These are phyloP conservation scores for Rhodotorula graminis DNA, from an alignment of 768 basidiomycete species.

Conservation along the genomic window DNA sequence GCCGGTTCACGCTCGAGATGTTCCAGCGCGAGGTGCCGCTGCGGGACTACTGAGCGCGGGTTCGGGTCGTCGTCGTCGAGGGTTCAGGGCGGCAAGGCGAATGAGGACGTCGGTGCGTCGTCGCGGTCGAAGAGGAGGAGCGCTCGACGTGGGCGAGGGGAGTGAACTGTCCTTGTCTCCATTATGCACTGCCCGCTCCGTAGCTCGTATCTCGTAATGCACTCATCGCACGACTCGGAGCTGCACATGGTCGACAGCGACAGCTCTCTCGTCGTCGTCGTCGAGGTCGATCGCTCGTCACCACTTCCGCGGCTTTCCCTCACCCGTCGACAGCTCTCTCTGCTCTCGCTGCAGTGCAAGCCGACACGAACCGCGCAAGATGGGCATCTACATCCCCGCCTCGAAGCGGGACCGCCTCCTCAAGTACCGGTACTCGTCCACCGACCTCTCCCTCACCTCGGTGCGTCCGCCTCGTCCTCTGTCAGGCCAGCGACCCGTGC, in stretches of 20 bases:
- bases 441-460: conserved; percentile 28
- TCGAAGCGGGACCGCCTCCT: conserved; percentile 30
- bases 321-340: background rate
- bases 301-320: background rate
- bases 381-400: conserved; percentile 38
- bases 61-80: background rate
- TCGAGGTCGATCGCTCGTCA: too few species aligned
- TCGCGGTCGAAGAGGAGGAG: too few species aligned
- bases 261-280: too few species aligned
- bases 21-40: conserved; percentile 21
- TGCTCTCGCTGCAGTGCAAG: too few species aligned
- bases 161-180: background rate
- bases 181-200: too few species aligned
- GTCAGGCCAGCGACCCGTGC: too few species aligned
- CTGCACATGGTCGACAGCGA: too few species aligned
- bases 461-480: conserved; percentile 9
- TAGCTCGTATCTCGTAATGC: too few species aligned
- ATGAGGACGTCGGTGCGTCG: too few species aligned
- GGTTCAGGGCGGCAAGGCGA: too few species aligned
- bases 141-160: background rate
- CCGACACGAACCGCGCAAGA: background rate
- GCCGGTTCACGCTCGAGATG: conserved; percentile 24
- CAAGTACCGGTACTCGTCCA: conserved; percentile 40
- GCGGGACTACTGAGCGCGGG: conserved; percentile 9
- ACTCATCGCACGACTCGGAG: too few species aligned